Evolutionary conservation across 2,329 filamentous ascomycete species (phyloP), one percentile per base, ranked within the genome.

Genomic region (Colletotrichum echinochloae): DNA sequence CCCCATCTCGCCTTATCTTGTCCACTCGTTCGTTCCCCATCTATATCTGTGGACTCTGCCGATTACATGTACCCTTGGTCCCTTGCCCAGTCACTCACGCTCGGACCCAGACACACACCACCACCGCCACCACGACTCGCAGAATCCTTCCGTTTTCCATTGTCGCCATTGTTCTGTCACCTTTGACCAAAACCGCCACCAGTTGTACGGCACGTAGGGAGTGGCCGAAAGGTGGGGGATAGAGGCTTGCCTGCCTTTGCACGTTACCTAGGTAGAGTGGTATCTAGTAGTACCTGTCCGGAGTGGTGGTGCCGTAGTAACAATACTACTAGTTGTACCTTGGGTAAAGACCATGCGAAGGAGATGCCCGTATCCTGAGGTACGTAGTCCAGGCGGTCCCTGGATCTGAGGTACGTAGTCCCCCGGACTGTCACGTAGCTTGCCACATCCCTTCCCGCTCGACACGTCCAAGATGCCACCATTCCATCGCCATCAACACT

Each of bases 361-460:
- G n/a, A n/a, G n/a, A n/a, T n/a, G 28, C 8, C 16, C 44, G 57
- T 49, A 14, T 49, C 41, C 14, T n/a, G n/a, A n/a, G n/a, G n/a
- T n/a, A n/a, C n/a, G n/a, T n/a, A 46, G 7, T 20, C 30, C 23
- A 14, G 16, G 6, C n/a, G 11, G n/a, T 30, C 55, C 55, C 46
- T 64, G 51, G 16, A 23, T 48, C 44, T n/a, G n/a, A n/a, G n/a
- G n/a, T n/a, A n/a, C n/a, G n/a, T n/a, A 46, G 7, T 20, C n/a
- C n/a, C n/a, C 44, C 14, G 28, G 4, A 23, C 64, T 66, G 68
- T 67, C 59, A 62, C 64, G 64, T 70, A 62, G 51, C 67, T 44
- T 18, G 39, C 39, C 59, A 51, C 51, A 37, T 60, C 16, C 23
- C 30, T 9, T 60, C 33, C n/a, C 33, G 12, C 9, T 6, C 48